A percentile compares a stretch with the other conserved stretches of the same genome.
Evolutionary conservation across 352 stramenopile genomes (phyloP).

Genomic region (Phytophthora tubulina): DNA sequence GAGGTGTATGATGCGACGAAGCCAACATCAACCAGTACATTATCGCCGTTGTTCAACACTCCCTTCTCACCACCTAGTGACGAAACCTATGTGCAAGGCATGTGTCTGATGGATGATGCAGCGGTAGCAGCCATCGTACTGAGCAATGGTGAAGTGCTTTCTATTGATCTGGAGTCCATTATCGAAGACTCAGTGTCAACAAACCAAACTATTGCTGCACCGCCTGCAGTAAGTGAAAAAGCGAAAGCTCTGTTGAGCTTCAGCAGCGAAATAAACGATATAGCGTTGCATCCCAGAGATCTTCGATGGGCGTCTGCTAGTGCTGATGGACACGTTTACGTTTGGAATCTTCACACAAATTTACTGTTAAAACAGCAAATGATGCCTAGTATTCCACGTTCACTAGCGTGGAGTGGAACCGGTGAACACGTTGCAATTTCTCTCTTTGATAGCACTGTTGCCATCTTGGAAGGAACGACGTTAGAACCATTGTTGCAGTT

Average conservation of each 20-base stretch:
- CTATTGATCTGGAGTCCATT: conserved; percentile 43
- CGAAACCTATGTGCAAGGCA: conserved; percentile 26
- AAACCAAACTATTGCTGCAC: not conserved
- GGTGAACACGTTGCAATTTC: conserved; percentile 56
- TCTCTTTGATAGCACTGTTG: conserved; percentile 47
- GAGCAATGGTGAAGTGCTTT: conserved; percentile 39
- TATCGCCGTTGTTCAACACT: conserved; percentile 19
- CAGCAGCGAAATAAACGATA: conserved; percentile 35
- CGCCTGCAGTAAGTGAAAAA: conserved; percentile 21
- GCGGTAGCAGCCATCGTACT: conserved; percentile 33
- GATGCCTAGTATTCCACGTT: conserved; percentile 28
- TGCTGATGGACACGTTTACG: conserved; percentile 42
- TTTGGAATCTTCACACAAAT: conserved; percentile 58
- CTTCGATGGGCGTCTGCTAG: conserved; percentile 52
- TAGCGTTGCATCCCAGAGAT: conserved; percentile 55
- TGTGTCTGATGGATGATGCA: conserved; percentile 35
- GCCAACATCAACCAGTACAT: conserved; percentile 1
- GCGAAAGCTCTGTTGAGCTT: conserved; percentile 35
- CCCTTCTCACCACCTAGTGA: conserved; percentile 1
- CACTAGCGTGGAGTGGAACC: conserved; percentile 55
- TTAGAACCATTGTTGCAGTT: conserved; percentile 34
- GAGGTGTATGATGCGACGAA: conserved; percentile 19
- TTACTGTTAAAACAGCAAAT: conserved; percentile 30
- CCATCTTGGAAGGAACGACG: conserved; percentile 48
- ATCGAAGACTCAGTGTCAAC: conserved; percentile 8